Base-by-base conservation (phyloP, 2,329 filamentous ascomycete species). In the Diplodia corticola region DNA sequence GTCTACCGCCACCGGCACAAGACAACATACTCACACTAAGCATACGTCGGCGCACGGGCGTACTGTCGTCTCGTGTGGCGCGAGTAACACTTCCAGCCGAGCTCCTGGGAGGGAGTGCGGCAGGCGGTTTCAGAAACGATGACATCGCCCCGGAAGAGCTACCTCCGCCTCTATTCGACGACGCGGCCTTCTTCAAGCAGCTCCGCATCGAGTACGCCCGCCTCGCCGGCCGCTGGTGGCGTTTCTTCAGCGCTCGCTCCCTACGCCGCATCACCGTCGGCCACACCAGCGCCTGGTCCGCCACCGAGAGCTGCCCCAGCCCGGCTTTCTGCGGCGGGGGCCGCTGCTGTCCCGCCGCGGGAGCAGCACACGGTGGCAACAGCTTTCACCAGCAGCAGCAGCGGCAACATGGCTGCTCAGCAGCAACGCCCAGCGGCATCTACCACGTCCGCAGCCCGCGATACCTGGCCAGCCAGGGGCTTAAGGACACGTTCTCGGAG, bases 401-500 rank as follows among this genome's bases (percentile, higher is more conserved):
- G 24, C 46, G 15, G 20, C 53, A 40, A 13, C 5, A 33, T 9
- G 26, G 57, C 15, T 61, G 57, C 44, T 61, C 57, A 4, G 44
- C 57, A 12, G 57, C 44, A 5, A 35, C 40, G 28, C 50, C 63
- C 37, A 54, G 50, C 28, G 40, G 57, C 28, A 49, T 61, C 44
- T 61, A 61, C 28, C 57, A 61, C 44, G 20, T 61, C 44, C 57
- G 57, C 44, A 49, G 46, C 57, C 76, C 76, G 20, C 69, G 73
- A 6, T 64, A 70, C 5, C 69, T 76, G 4, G 73, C 73, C 4
- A 70, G 69, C 57, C 71, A 70, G 65, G 74, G 73, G 1, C 68
- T 75, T 10, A 73, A 67, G 50, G 72, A 77, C 64, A 72, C 72
- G 0, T 78, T 78, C 64, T 74, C 73, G 48, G 76, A 77, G 65